Evolutionary conservation across 2,329 filamentous ascomycete genomes (phyloP).

Genomic region (Beauveria varroae): DNA sequence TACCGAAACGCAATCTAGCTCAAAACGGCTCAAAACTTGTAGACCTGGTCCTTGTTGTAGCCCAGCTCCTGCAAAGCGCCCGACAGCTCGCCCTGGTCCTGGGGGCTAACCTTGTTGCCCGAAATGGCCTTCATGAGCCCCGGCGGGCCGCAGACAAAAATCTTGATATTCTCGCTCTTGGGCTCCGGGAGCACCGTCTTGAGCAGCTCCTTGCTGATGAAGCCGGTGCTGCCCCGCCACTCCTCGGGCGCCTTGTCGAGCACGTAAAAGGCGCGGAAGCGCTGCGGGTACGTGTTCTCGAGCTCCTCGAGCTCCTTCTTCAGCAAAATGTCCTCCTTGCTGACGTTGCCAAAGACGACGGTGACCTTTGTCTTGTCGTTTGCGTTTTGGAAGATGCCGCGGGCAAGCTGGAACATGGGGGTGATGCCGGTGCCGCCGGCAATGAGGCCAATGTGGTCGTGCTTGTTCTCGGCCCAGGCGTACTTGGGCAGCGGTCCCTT

Average conservation of each 20-base stretch:
- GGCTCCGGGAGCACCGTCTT: slow-evolving; percentile 94
- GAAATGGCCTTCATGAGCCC: slow-evolving; percentile 90
- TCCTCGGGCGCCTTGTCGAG: slow-evolving; percentile 76
- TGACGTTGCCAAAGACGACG: slow-evolving; percentile 84
- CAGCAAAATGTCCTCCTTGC: slow-evolving; percentile 84
- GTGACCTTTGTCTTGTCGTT: slow-evolving; percentile 97
- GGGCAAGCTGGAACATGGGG: slow-evolving; percentile 92
- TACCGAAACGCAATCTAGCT: neutral
- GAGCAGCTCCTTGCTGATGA: slow-evolving; percentile 81
- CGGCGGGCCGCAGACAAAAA: slow-evolving; percentile 93
- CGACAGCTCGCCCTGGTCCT: slow-evolving; percentile 84
- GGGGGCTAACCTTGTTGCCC: slow-evolving; percentile 82
- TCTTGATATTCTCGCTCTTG: slow-evolving; percentile 85
- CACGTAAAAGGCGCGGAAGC: slow-evolving; percentile 92
- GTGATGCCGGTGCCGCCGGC: slow-evolving; percentile 97
- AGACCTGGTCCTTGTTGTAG: slow-evolving; percentile 67
- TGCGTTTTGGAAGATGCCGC: slow-evolving; percentile 91
- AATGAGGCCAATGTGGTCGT: slow-evolving; percentile 77
- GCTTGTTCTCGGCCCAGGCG: slow-evolving; percentile 83
- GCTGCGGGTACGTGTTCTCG: slow-evolving; percentile 91
- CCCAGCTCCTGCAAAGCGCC: slow-evolving; percentile 80
- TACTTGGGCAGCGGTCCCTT: slow-evolving; percentile 97
- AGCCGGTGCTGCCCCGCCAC: slow-evolving; percentile 72
- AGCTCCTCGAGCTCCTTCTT: slow-evolving; percentile 77
- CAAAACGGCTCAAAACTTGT: slow-evolving; percentile 83